Conservation (phyloP, 139 green algal genomes). For the Picochlorum sp. region DNA sequence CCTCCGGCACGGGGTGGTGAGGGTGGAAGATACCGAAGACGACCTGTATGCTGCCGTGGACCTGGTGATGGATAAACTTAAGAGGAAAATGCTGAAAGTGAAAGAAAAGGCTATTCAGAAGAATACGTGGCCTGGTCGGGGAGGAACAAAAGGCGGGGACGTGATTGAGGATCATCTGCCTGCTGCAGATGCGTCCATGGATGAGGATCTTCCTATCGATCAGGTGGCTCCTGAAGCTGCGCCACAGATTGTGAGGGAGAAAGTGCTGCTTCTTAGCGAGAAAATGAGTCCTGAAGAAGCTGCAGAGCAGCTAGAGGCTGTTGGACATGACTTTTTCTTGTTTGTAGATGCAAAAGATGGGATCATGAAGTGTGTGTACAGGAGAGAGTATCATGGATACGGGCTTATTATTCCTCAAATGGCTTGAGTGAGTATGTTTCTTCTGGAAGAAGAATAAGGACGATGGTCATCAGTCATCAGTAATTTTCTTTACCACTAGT, state of each 20-base stretch:
- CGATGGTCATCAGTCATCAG: no score
- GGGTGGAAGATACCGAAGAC: conserved; percentile 54
- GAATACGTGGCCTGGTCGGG: conserved; percentile 24
- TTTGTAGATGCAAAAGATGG: conserved; percentile 15
- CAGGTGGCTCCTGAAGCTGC: background rate
- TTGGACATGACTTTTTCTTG: conserved; percentile 34
- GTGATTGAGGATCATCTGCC: conserved; percentile 7
- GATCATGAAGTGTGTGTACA: conserved; percentile 20
- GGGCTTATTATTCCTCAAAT: conserved; percentile 47
- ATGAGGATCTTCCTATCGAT: background rate
- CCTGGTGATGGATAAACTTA: conserved; percentile 57
- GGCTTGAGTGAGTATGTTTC: no score
- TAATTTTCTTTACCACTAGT: no score
- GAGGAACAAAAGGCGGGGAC: conserved; percentile 17
- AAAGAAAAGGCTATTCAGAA: conserved; percentile 24
- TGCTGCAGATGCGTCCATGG: background rate
- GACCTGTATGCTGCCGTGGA: conserved; percentile 69
- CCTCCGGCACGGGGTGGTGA: conserved; percentile 52
- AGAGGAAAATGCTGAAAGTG: conserved; percentile 18
- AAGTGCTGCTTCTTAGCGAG: background rate
- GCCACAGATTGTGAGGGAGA: conserved; percentile 9
- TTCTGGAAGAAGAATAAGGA: no score
- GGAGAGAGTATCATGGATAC: conserved; percentile 34
- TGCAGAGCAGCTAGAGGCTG: conserved; percentile 3
- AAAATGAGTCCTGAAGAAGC: conserved; percentile 9